Evolutionary conservation across 1,284 basidiomycete species (phyloP).

Genomic region (Sanghuangporus weigelae): DNA sequence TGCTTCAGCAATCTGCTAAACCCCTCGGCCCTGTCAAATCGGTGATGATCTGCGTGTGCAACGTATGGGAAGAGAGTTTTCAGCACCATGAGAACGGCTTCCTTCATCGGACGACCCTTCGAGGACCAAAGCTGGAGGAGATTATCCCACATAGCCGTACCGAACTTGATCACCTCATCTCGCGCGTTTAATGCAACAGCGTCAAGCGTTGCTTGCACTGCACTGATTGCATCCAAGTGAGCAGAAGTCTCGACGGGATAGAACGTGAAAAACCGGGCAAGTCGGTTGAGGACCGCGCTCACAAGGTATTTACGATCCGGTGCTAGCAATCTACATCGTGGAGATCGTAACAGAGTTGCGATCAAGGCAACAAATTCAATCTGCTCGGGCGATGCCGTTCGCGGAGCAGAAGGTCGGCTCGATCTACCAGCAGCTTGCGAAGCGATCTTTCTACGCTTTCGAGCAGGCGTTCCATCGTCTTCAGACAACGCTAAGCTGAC

Average conservation of each 20-base stretch:
- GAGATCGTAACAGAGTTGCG: constrained; percentile 57
- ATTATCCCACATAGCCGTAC: constrained; percentile 54
- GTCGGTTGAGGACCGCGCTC: constrained; percentile 53
- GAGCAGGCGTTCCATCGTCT: constrained; percentile 19
- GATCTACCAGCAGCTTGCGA: background rate
- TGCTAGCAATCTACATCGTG: constrained; percentile 50
- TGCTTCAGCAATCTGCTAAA: constrained; percentile 48
- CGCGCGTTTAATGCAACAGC: constrained; percentile 71
- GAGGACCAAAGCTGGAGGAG: constrained; percentile 72
- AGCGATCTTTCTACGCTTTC: constrained; percentile 1
- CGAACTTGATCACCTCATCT: constrained; percentile 51
- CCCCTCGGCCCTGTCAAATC: constrained; percentile 31
- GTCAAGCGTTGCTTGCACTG: constrained; percentile 63
- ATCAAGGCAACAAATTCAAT: constrained; percentile 68
- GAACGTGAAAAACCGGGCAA: constrained; percentile 59
- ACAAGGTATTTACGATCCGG: constrained; percentile 35
- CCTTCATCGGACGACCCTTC: constrained; percentile 66
- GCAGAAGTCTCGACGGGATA: constrained; percentile 70
- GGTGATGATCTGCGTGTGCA: constrained; percentile 27
- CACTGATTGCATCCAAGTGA: constrained; percentile 65
- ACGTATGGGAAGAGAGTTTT: constrained; percentile 70
- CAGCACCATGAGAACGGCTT: constrained; percentile 63
- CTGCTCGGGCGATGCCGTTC: constrained; percentile 53
- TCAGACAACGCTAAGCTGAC: constrained; percentile 21
- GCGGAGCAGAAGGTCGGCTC: constrained; percentile 19